Percentiles rank a stretch among this genome's conserved stretches.
phyloP scores from a whole-genome alignment of 1,284 basidiomycete genomes.

The Cryptococcus amylolentus region DNA sequence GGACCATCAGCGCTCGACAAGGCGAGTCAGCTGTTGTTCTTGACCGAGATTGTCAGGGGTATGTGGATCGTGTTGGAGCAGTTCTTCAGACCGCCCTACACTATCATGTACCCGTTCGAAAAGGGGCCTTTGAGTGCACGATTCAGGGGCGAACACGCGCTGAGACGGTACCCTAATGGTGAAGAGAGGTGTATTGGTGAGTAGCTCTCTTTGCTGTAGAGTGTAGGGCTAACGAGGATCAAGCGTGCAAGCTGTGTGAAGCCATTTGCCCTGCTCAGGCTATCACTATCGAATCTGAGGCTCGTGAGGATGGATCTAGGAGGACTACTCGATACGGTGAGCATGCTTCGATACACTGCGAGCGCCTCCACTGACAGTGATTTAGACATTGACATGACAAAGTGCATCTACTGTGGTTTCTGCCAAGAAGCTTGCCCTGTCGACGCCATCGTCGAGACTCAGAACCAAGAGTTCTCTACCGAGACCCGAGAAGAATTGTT shows the following conservation, averaged over 20 bases:
- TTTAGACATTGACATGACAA: constrained; percentile 84
- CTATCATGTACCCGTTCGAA: constrained; percentile 86
- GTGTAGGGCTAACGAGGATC: background rate
- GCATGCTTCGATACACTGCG: constrained; percentile 12
- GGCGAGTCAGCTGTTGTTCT: constrained; percentile 94
- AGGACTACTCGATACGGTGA: constrained; percentile 92
- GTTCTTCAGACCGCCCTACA: constrained; percentile 93
- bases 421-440: constrained; percentile 99
- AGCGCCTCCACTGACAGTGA: constrained; percentile 1
- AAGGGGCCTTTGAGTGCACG: constrained; percentile 96
- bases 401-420: constrained; percentile 97
- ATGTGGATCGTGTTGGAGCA: constrained; percentile 99
- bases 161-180: constrained; percentile 94
- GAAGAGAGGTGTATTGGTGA: constrained; percentile 98
- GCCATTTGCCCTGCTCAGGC: constrained; percentile 99
- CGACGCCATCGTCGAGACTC: constrained; percentile 98
- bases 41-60: constrained; percentile 97
- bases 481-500: constrained; percentile 97
- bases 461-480: constrained; percentile 94
- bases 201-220: constrained; percentile 16
- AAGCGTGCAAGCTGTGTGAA: constrained; percentile 98
- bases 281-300: constrained; percentile 98
- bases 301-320: constrained; percentile 90
- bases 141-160: constrained; percentile 98
- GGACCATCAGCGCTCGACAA: constrained; percentile 92